Conservation (phyloP, 2,329 filamentous ascomycete species). For the Geosmithia morbida region DNA sequence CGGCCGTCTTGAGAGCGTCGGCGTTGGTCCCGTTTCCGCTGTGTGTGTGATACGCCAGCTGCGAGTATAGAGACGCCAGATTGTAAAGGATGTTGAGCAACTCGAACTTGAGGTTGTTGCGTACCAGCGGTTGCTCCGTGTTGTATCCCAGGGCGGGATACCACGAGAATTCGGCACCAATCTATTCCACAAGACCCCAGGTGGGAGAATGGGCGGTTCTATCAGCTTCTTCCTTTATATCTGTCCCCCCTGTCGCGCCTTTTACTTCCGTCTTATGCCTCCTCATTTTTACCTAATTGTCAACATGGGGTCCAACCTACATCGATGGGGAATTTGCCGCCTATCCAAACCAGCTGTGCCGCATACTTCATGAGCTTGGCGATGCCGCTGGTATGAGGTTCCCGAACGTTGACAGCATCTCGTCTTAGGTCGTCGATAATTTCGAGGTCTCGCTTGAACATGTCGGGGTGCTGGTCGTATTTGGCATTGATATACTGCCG, state of each 20-base stretch:
- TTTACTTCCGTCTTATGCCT: too few relatives aligned
- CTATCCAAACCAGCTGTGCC: constrained; percentile 83
- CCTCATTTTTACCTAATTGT: too few relatives aligned
- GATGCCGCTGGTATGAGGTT: constrained; percentile 76
- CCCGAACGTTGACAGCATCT: constrained; percentile 78
- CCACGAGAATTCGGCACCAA: constrained; percentile 93
- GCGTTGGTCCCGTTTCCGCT: constrained; percentile 40
- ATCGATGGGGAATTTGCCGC: constrained; percentile 92
- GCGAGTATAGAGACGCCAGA: constrained; percentile 82
- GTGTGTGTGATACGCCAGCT: constrained; percentile 72
- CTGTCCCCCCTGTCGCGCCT: too few relatives aligned
- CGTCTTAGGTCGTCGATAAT: constrained; percentile 70
- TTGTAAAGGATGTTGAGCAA: constrained; percentile 90
- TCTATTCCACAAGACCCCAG: constrained; percentile 28
- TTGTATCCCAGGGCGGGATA: constrained; percentile 90
- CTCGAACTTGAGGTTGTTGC: constrained; percentile 63
- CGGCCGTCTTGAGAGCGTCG: constrained; percentile 76
- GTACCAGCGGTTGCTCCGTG: constrained; percentile 53
- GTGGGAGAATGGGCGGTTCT: too few relatives aligned
- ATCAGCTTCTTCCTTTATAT: too few relatives aligned
- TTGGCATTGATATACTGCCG: constrained; percentile 93
- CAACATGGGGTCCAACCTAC: constrained; percentile 25
- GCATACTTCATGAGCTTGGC: constrained; percentile 84
- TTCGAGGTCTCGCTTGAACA: constrained; percentile 79
- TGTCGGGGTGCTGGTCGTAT: constrained; percentile 97